These are phyloP conservation scores for Sarocladiaceae sp. DNA, from an alignment of 2,329 filamentous ascomycete genomes.

Conservation along the genomic window DNA sequence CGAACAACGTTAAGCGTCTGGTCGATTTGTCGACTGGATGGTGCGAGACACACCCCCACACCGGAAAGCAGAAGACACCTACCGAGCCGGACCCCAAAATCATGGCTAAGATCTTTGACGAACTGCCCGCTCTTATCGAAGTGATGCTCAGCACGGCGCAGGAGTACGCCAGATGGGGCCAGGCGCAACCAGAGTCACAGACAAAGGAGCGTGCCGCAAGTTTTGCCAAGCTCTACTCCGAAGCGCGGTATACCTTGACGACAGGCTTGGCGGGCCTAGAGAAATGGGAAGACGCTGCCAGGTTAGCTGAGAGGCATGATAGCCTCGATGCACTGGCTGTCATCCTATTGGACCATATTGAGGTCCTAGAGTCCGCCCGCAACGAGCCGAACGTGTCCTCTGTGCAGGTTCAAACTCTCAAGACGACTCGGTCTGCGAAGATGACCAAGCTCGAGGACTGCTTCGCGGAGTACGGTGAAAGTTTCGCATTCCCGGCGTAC, in stretches of 20 bases:
- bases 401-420: slow-evolving; percentile 24
- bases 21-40: slow-evolving; percentile 54
- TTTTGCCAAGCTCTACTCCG: slow-evolving; percentile 44
- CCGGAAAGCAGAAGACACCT: slow-evolving; percentile 20
- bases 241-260: slow-evolving; percentile 48
- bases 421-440: slow-evolving; percentile 33
- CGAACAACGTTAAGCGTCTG: slow-evolving; percentile 58
- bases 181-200: slow-evolving; percentile 30
- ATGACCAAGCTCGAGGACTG: slow-evolving; percentile 44
- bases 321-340: slow-evolving; percentile 52
- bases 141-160: slow-evolving; percentile 50
- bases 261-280: slow-evolving; percentile 49
- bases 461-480: slow-evolving; percentile 61
- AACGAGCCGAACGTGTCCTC: slow-evolving; percentile 22
- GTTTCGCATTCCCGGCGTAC: slow-evolving; percentile 75
- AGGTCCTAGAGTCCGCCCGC: slow-evolving; percentile 28
- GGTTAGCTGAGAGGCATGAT: slow-evolving; percentile 53
- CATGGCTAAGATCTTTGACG: slow-evolving; percentile 41
- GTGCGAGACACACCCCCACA: slow-evolving; percentile 32
- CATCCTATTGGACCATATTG: slow-evolving; percentile 50
- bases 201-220: slow-evolving; percentile 4
- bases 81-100: slow-evolving; percentile 33
- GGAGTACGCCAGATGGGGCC: slow-evolving; percentile 49
- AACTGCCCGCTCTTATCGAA: slow-evolving; percentile 49
- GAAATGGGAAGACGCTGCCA: slow-evolving; percentile 55